Percentiles rank a stretch among this genome's conserved stretches.
phyloP scores from a whole-genome alignment of 306 rosid species.

The Dryas alaskensis region DNA sequence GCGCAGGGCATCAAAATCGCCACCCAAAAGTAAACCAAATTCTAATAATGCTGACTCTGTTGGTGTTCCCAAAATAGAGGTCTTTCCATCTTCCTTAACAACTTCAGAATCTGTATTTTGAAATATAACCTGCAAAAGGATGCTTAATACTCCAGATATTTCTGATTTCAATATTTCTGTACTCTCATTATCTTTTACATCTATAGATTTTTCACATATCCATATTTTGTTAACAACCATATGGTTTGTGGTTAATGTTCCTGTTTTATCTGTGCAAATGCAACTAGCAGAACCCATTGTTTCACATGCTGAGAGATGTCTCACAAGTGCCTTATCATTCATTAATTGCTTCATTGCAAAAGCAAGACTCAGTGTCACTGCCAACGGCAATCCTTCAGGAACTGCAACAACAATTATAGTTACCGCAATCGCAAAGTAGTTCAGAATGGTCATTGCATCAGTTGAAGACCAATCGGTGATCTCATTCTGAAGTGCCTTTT shows the following conservation, averaged over 20 bases:
- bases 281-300: constrained; percentile 97
- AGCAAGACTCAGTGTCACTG: constrained; percentile 97
- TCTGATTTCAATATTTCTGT: constrained; percentile 43
- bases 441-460: constrained; percentile 65
- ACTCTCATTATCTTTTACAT: constrained; percentile 48
- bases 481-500: constrained; percentile 50
- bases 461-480: constrained; percentile 63
- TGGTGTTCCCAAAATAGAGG: constrained; percentile 73
- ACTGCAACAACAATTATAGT: constrained; percentile 94
- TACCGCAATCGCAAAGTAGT: constrained; percentile 88
- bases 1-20: constrained; percentile 53
- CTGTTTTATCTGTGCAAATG: constrained; percentile 98
- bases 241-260: constrained; percentile 87
- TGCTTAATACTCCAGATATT: constrained; percentile 46
- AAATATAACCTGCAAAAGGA: constrained; percentile 68
- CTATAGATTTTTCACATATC: constrained; percentile 50
- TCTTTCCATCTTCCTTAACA: constrained; percentile 60
- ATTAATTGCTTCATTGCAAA: constrained; percentile 95
- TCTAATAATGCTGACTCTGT: constrained; percentile 85
- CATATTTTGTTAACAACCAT: constrained; percentile 78
- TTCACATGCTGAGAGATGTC: constrained; percentile 96
- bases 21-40: constrained; percentile 75
- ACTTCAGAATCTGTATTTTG: constrained; percentile 82
- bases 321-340: constrained; percentile 84
- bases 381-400: constrained; percentile 96